phyloP scores from a whole-genome alignment of 73 alveolate species.

The Durusdinium trenchii region DNA sequence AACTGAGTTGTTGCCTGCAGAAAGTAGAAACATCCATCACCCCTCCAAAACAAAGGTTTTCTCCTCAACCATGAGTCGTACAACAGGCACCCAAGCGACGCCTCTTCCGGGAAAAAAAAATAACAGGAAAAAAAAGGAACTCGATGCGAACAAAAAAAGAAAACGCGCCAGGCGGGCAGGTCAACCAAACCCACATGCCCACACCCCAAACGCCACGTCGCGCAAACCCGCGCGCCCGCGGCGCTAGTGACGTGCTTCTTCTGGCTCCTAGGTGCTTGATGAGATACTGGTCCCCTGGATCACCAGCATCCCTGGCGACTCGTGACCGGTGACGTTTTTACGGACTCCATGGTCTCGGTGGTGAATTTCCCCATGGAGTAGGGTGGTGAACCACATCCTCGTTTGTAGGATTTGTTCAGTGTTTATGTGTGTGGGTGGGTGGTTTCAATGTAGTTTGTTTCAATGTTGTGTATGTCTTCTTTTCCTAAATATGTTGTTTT shows the following conservation, averaged over 20 bases:
- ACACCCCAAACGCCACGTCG: too few relatives aligned
- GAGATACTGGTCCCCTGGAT: constrained; percentile 81
- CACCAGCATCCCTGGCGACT: constrained; percentile 70
- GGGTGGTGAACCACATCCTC: too few relatives aligned
- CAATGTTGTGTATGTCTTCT: neutral
- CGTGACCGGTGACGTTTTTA: neutral
- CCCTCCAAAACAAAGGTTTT: too few relatives aligned
- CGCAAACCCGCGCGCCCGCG: too few relatives aligned
- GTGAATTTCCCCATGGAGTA: too few relatives aligned
- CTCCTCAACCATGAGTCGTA: too few relatives aligned
- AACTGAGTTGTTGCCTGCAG: neutral
- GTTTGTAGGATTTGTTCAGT: too few relatives aligned
- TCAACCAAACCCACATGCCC: too few relatives aligned
- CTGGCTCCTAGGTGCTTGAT: constrained; percentile 10
- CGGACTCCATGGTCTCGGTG: too few relatives aligned
- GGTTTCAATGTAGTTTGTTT: neutral
- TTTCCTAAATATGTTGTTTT: neutral
- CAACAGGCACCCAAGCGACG: neutral
- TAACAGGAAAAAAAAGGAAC: neutral
- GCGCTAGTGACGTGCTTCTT: too few relatives aligned
- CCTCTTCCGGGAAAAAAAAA: neutral
- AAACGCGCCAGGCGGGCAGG: neutral
- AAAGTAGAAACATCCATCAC: neutral
- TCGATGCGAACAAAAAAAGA: neutral
- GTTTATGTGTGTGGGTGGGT: too few relatives aligned